Percentiles rank a stretch among this genome's conserved stretches.
Evolutionary conservation across 2,329 filamentous ascomycete genomes (phyloP).

Genomic region (Paracorniculantispora psalliotae): DNA sequence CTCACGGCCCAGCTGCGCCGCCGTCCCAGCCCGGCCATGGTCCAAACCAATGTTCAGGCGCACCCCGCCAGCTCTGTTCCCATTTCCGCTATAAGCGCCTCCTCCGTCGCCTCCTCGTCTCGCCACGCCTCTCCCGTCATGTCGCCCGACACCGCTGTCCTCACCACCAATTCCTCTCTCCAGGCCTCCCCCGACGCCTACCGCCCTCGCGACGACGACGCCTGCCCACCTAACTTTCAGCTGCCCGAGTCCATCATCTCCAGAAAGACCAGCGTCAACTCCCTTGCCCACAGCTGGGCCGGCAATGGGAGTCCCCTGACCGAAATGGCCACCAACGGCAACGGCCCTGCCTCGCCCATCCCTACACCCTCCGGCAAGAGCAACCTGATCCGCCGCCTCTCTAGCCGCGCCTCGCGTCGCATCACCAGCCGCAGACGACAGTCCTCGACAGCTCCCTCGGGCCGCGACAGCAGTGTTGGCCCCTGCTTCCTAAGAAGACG

Average conservation of each 20-base stretch:
- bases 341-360: slow-evolving; percentile 11
- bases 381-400: slow-evolving; percentile 74
- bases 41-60: slow-evolving; percentile 41
- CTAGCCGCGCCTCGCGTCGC: slow-evolving; percentile 69
- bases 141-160: slow-evolving; percentile 47
- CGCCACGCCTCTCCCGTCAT: slow-evolving; percentile 53
- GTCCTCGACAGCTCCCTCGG: slow-evolving; percentile 70
- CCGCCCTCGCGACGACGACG: slow-evolving; percentile 50
- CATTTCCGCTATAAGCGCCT: slow-evolving; percentile 50
- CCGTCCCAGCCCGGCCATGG: slow-evolving; percentile 41
- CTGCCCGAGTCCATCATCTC: slow-evolving; percentile 68
- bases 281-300: slow-evolving; percentile 57
- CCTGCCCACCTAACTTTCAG: slow-evolving; percentile 53
- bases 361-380: slow-evolving; percentile 36
- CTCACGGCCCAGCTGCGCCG: slow-evolving; percentile 36
- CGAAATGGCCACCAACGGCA: slow-evolving; percentile 28
- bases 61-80: slow-evolving; percentile 39
- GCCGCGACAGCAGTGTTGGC: slow-evolving; percentile 82
- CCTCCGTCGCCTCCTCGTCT: slow-evolving; percentile 51
- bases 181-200: slow-evolving; percentile 63
- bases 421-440: slow-evolving; percentile 64
- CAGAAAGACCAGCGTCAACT: slow-evolving; percentile 54
- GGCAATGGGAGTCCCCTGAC: slow-evolving; percentile 53
- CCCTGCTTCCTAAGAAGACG: slow-evolving; percentile 81
- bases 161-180: slow-evolving; percentile 58